phyloP scores from a whole-genome alignment of 768 basidiomycete genomes.

The Boletus vermiculosoides region DNA sequence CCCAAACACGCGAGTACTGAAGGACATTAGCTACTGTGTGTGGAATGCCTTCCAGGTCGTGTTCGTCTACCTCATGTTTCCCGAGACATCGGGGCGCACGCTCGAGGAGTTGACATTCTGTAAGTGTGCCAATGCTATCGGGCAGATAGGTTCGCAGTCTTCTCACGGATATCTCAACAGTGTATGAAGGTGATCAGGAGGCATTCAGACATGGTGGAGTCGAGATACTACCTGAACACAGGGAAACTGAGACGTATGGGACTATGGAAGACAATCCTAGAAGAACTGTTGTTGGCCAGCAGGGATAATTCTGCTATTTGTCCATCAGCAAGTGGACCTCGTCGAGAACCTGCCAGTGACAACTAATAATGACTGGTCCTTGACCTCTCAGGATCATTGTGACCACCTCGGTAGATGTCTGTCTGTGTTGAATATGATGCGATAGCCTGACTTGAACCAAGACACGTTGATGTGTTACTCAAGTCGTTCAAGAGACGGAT shows the following conservation, averaged over 20 bases:
- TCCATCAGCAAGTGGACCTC: too few species aligned
- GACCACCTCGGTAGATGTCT: too few species aligned
- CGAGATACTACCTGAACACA: not conserved
- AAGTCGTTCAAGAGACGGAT: too few species aligned
- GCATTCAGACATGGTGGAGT: not conserved
- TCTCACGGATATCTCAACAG: not conserved
- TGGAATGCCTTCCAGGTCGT: slow-evolving; percentile 13
- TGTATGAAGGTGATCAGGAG: slow-evolving; percentile 4
- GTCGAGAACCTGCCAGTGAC: too few species aligned
- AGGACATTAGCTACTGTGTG: slow-evolving; percentile 3
- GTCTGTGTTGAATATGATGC: too few species aligned
- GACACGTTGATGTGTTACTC: too few species aligned
- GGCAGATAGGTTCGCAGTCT: not conserved
- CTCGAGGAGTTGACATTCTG: slow-evolving; percentile 15
- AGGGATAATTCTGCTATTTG: not conserved
- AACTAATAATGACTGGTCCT: too few species aligned
- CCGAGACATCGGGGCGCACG: slow-evolving; percentile 15
- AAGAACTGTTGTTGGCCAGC: not conserved
- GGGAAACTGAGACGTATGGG: not conserved
- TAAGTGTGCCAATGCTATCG: not conserved
- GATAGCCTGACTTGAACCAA: too few species aligned
- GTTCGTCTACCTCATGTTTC: slow-evolving; percentile 17
- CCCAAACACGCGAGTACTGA: not conserved
- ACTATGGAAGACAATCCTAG: not conserved
- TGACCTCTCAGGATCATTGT: too few species aligned